Evolutionary conservation across 441 rosid species (phyloP).

Genomic region (Brassica hybrid): DNA sequence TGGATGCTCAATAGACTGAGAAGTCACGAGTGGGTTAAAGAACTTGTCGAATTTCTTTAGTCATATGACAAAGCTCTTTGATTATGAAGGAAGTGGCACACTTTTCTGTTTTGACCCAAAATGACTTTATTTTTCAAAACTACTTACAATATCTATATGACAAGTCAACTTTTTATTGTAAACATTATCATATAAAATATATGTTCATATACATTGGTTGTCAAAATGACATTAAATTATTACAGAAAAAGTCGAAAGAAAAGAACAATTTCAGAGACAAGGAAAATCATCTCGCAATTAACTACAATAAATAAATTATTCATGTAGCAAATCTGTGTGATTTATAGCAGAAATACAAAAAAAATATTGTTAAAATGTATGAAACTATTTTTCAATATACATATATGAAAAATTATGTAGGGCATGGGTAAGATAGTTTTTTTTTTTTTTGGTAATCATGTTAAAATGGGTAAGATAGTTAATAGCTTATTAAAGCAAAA

Average conservation of each 20-base stretch:
- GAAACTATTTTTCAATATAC: no score
- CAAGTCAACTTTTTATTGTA: conserved; percentile 16
- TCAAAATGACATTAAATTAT: background rate
- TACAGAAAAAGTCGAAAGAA: background rate
- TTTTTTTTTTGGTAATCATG: no score
- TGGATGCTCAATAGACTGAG: conserved; percentile 15
- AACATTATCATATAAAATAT: background rate
- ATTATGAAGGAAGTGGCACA: conserved; percentile 18
- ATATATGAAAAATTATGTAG: no score
- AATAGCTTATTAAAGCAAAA: no score
- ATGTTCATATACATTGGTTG: background rate
- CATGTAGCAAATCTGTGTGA: background rate
- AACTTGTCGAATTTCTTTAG: conserved; percentile 25
- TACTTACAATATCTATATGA: conserved; percentile 9
- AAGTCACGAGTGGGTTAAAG: conserved; percentile 30
- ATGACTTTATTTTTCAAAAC: conserved; percentile 4
- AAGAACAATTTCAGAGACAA: background rate
- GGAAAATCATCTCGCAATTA: background rate
- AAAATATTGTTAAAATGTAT: no score
- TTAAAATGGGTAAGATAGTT: no score
- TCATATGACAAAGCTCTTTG: conserved; percentile 24
- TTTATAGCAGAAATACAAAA: no score
- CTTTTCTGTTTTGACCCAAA: conserved; percentile 26
- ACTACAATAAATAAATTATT: background rate
- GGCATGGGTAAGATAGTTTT: no score